Evolutionary conservation across 768 basidiomycete genomes (phyloP).

Genomic region (Tephrocybe sp.): DNA sequence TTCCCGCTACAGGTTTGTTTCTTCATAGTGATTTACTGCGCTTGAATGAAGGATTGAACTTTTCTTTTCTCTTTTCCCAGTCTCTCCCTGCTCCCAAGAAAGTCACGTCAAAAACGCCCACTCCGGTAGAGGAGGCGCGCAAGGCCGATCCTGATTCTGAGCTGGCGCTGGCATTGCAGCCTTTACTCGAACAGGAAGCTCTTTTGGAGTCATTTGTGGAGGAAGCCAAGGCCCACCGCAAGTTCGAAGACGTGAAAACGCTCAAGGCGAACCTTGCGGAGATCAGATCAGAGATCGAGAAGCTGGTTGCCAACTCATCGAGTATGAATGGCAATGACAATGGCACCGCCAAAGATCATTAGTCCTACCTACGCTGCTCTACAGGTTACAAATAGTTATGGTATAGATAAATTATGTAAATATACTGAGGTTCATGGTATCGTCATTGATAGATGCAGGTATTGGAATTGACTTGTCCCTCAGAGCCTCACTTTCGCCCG

Average conservation of each 20-base stretch:
- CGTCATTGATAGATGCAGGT: not conserved
- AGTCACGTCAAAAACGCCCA: constrained; percentile 2
- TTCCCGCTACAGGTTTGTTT: constrained; percentile 69
- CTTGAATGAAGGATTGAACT: not conserved
- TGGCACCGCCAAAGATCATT: not conserved
- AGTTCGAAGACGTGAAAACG: constrained; percentile 93
- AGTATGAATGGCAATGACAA: not conserved
- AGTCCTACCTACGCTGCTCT: too few relatives aligned
- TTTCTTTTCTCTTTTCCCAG: constrained; percentile 21
- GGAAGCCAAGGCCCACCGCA: constrained; percentile 85
- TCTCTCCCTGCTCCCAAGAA: constrained; percentile 50
- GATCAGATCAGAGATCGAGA: constrained; percentile 81
- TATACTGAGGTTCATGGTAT: not conserved
- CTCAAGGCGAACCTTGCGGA: constrained; percentile 78
- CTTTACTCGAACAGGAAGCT: constrained; percentile 91
- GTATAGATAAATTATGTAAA: not conserved
- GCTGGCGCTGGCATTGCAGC: constrained; percentile 74
- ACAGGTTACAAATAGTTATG: not conserved
- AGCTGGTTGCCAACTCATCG: constrained; percentile 39
- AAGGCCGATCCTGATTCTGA: constrained; percentile 65
- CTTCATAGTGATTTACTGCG: not conserved
- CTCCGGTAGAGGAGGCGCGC: constrained; percentile 15
- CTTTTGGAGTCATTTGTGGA: constrained; percentile 87
- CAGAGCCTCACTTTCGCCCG: not conserved
- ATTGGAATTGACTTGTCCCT: too few relatives aligned